Evolutionary conservation across 768 basidiomycete species (phyloP), one percentile per base, ranked within the genome.

Genomic region (Tulasnella sp.): DNA sequence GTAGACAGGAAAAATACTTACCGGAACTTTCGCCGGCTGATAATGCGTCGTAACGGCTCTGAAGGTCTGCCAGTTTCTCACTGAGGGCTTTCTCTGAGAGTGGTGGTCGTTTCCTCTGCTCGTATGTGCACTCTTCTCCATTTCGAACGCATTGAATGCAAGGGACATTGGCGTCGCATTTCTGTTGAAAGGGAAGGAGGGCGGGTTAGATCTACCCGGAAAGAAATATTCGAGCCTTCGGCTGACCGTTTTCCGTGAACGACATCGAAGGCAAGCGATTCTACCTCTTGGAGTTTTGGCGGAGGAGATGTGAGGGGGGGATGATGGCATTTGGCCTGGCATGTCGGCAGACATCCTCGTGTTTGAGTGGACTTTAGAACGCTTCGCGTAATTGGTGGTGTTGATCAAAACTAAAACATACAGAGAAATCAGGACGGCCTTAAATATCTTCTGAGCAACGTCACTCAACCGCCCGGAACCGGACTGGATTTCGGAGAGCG

Each of bases 81-180:
- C 19, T 24, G 2, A 59, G 32, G 13, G 58, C 47, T n/a, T 23
- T 59, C 38, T 59, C 58, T 4, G 58, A 59, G 4, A 59, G 47
- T 32, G 48, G 45, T 13, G 58, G 58, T 48, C 49, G 48, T 19
- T 38, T 26, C 21, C 58, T 30, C 13, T 59, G 45, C 27, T 59
- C 50, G 48, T 59, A 59, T 4, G 58, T 49, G 24, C 58, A 59
- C 45, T 59, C 58, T 34, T 59, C 29, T 10, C 32, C 27, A 19
- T 29, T 59, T 47, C 34, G 34, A 21, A 50, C 50, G 47, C 58
- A 59, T 32, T 59, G 58, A 38, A 49, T 59, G 48, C 58, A 59
- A 8, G 58, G 58, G 3, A 47, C n/a, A 3, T 50, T 48, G 15
- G 45, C 58, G 42, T 59, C 58, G 34, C 58, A 59, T 59, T 50